Base-by-base conservation (phyloP, 2,329 filamentous ascomycete genomes). In the Samsoniella hepiali region DNA sequence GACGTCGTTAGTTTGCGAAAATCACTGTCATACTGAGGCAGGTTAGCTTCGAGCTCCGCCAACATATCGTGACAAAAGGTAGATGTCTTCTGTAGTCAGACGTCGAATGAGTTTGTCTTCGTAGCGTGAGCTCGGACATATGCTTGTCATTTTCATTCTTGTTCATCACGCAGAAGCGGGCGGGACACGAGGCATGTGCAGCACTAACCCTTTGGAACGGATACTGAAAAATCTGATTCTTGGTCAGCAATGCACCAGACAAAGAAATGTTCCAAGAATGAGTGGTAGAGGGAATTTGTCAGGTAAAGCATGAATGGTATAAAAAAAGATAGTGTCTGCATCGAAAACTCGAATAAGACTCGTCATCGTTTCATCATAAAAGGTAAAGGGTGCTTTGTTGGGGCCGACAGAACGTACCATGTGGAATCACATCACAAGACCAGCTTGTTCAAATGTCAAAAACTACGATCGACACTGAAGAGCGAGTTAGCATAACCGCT, bases 111-210 rank as follows among this genome's bases (percentile, higher is more conserved):
- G 71, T 67, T 73, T 77, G 67, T 78, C 76, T 71, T 78, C 76
- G 72, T 75, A 66, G 77, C 77, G 81, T 75, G 75, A 83, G 87
- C 92, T 96, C 88, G 84, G 92, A 96, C 91, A 96, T 96, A 96
- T 96, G 91, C 91, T 96, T 96, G 92, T 96, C 91, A 86, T 89
- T 79, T 84, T 83, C 81, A 82, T 85, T 89, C 92, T 86, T 82
- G 77, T 84, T 95, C 91, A 95, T 95, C 91, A 95, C 87, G 71
- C 67, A 70, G 68, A 69, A 66, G 65, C 15, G 36, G 27, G 22
- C 11, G 3, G 44, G 51, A 15, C 32, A 17, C 17, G 54, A 31
- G n/a, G 49, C 67, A 58, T 47, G 63, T 63, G 65, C 58, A 44
- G 61, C 27, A 62, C 65, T 60, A 63, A 65, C 65, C 57, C 49